Base-by-base conservation (phyloP, 129 eudicot species). In the Deinandra increscens region DNA sequence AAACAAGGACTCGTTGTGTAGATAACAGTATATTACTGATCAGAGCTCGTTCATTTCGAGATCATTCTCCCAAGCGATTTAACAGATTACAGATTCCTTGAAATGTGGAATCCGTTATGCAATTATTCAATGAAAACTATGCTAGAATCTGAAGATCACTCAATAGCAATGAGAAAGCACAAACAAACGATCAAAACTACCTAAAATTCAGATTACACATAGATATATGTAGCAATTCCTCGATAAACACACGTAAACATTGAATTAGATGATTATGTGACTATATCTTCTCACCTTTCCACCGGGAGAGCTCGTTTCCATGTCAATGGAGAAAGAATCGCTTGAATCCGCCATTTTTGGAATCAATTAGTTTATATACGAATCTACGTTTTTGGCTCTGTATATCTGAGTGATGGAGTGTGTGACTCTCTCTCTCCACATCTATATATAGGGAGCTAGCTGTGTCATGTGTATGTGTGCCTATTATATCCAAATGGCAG, bases 321-420 rank as follows among this genome's bases (percentile, higher is more conserved):
- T 91, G 58, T 91, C 88, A 79, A 91, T 82, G 74, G 97, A 84
- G 85, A 85, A 87, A 67, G 79, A 85, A 72, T 91, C 92, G 80
- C 81, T 81, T 45, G 93, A 87, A 80, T 87, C 97, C 82, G 80
- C 85, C 97, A 91, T 91, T 81, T 60, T 68, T 76, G 80, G 80
- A 6, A n/a, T 51, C 29, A 51, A 74, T 31, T 36, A 18, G 81
- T 68, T 79, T 82, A 77, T 69, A 70, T 78, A 80, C 85, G 79
- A 79, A 84, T 87, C 74, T 69, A 70, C 81, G 79, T 53, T 44
- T 65, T 60, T 72, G 80, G 75, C 80, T 80, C 71, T 69, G 72
- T 56, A 63, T 75, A 42, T 29, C 34, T 60, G 64, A 76, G 68
- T 53, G 18, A 33, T 22, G 58, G 18, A 76, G 69, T 60, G 46